Evolutionary conservation across 768 basidiomycete genomes (phyloP).

Genomic region (Pisolithus orientalis): DNA sequence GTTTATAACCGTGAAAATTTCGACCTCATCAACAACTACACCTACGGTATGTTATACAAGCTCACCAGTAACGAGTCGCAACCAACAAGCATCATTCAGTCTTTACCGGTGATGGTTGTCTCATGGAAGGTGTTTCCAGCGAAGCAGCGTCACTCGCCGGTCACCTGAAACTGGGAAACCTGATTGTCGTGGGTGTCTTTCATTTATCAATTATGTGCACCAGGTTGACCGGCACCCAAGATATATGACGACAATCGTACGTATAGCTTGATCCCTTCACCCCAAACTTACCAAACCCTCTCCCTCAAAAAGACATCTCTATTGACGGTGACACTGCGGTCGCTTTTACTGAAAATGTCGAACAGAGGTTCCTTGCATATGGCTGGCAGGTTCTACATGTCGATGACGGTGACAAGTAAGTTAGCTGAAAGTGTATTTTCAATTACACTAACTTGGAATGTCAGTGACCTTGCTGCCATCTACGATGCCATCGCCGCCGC

Average conservation of each 20-base stretch:
- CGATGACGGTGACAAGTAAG: conserved; percentile 70
- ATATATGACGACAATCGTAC: conserved; percentile 94
- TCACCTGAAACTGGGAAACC: conserved; percentile 88
- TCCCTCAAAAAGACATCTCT: conserved; percentile 64
- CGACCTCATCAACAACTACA: conserved; percentile 78
- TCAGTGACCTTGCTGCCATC: conserved; percentile 72
- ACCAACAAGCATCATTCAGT: conserved; percentile 35
- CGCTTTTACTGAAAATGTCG: conserved; percentile 93
- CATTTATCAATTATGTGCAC: conserved; percentile 6
- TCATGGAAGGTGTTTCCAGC: conserved; percentile 94
- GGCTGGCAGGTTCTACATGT: conserved; percentile 92
- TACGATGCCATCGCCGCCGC: conserved; percentile 74
- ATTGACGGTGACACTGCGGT: conserved; percentile 91
- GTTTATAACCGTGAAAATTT: conserved; percentile 84
- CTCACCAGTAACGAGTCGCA: not conserved
- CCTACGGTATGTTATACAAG: conserved; percentile 56
- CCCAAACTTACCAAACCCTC: conserved; percentile 4
- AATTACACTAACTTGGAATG: conserved; percentile 6
- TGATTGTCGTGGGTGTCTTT: conserved; percentile 68
- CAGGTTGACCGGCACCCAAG: conserved; percentile 31
- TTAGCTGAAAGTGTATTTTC: not conserved
- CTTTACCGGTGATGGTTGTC: conserved; percentile 91
- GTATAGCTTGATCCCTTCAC: conserved; percentile 20
- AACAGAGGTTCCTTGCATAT: conserved; percentile 81
- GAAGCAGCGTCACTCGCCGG: conserved; percentile 92